phyloP scores from a whole-genome alignment of 1,284 basidiomycete species.

The Cystobasidiaceae sp. region DNA sequence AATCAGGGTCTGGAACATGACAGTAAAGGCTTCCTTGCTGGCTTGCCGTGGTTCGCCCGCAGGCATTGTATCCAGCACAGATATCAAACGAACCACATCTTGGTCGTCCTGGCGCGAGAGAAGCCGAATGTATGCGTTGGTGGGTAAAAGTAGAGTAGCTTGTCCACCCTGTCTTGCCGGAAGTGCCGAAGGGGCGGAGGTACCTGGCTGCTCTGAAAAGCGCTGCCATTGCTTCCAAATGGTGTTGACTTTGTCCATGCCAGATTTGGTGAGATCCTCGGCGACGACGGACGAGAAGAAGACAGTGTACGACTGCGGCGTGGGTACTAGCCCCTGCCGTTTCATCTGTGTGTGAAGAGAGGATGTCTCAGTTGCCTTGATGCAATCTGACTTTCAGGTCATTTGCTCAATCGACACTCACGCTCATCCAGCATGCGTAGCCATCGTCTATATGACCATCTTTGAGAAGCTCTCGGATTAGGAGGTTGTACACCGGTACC shows the following conservation, averaged over 20 bases:
- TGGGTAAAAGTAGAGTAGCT: background rate
- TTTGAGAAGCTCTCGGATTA: background rate
- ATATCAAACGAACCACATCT: background rate
- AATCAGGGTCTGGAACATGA: background rate
- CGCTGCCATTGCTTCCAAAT: constrained; percentile 14
- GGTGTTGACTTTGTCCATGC: background rate
- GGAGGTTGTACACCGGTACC: constrained; percentile 17
- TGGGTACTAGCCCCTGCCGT: constrained; percentile 5
- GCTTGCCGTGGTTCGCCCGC: background rate
- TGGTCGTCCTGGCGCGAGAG: background rate
- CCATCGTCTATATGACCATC: background rate
- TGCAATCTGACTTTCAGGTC: too few relatives aligned
- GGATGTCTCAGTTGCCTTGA: background rate
- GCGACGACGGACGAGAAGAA: constrained; percentile 13
- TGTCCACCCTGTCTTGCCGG: constrained; percentile 3
- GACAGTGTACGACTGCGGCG: constrained; percentile 20
- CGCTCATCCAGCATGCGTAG: constrained; percentile 26
- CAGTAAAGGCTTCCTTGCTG: background rate
- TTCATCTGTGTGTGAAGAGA: constrained; percentile 16
- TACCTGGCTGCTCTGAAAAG: constrained; percentile 3
- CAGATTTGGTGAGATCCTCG: background rate
- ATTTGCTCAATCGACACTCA: background rate
- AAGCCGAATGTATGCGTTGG: constrained; percentile 14
- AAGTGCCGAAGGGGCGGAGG: too few relatives aligned
- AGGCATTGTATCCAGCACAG: background rate